Conservation (phyloP, 345 rosid genomes). For the Conringia planisiliqua region DNA sequence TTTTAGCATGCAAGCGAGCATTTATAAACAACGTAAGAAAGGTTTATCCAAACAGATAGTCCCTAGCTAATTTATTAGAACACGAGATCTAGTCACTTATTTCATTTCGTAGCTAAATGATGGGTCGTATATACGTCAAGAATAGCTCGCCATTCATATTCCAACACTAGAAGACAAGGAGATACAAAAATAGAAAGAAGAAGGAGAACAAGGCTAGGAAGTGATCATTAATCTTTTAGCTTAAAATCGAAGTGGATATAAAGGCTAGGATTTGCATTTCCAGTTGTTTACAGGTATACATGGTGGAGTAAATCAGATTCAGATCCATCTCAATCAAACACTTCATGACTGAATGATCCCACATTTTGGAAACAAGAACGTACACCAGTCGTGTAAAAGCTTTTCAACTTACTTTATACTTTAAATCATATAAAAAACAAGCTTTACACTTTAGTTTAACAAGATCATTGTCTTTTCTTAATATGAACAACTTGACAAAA, state of each 20-base stretch:
- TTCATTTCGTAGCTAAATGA: neutral
- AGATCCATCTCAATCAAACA: neutral
- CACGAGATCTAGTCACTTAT: neutral
- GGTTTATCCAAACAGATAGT: neutral
- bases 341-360: neutral
- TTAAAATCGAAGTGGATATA: neutral
- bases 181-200: neutral
- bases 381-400: neutral
- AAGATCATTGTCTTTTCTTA: neutral
- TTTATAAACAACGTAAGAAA: neutral
- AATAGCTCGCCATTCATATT: neutral
- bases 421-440: neutral
- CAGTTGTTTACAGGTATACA: neutral
- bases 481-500: constrained; percentile 9
- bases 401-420: neutral
- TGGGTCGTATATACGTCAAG: neutral
- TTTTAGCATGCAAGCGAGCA: neutral
- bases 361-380: neutral
- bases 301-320: neutral
- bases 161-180: neutral
- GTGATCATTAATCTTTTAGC: neutral
- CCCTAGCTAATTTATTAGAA: neutral
- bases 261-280: neutral
- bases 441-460: neutral
- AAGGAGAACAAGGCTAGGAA: neutral